These are phyloP conservation scores for Apostasia ramifera DNA, from an alignment of 106 monocot genomes.

Conservation along the genomic window DNA sequence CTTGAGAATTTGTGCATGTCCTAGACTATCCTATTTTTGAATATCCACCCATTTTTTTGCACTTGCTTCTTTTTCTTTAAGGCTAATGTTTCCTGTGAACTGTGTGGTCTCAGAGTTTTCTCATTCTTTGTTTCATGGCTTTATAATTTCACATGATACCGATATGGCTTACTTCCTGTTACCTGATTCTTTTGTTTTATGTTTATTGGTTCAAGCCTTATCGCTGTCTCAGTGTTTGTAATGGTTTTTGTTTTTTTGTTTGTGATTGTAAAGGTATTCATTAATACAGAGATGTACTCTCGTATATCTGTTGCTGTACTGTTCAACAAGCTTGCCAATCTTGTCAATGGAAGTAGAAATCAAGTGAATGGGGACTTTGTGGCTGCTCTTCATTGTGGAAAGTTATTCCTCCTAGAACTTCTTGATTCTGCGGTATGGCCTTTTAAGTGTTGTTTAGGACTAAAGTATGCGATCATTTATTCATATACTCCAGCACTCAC, in stretches of 20 bases:
- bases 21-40: too few relatives aligned
- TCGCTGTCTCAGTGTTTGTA: not conserved
- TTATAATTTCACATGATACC: not conserved
- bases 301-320: constrained; percentile 83
- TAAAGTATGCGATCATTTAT: not conserved
- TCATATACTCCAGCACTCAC: not conserved
- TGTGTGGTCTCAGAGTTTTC: not conserved
- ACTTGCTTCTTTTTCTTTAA: too few relatives aligned
- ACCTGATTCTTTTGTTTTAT: not conserved
- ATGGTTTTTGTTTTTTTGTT: not conserved
- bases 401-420: constrained; percentile 68
- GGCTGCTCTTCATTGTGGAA: constrained; percentile 50
- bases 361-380: constrained; percentile 24
- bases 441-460: not conserved
- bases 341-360: constrained; percentile 14
- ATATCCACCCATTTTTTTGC: too few relatives aligned
- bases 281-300: constrained; percentile 89
- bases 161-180: not conserved
- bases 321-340: constrained; percentile 45
- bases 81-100: not conserved
- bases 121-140: not conserved
- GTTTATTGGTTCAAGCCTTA: not conserved
- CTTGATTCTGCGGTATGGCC: constrained; percentile 68
- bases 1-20: too few relatives aligned
- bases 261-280: constrained; percentile 53